Conservation (phyloP, 108 stramenopile genomes). For the Stephanodiscus triporus region DNA sequence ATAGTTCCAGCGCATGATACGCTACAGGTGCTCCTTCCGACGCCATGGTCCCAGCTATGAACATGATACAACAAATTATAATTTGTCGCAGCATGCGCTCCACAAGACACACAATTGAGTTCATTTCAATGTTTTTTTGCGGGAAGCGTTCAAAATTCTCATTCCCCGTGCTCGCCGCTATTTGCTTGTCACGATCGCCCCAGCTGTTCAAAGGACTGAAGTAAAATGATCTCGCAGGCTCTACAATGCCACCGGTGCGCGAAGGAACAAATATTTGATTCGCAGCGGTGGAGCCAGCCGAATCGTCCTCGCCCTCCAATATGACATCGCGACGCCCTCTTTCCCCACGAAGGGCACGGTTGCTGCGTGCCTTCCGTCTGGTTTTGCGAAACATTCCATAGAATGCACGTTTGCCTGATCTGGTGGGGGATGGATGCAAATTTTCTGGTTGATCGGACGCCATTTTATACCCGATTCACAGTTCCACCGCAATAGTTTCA, state of each 20-base stretch:
- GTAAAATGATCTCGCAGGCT: background rate
- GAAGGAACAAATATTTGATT: background rate
- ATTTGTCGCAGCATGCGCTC: constrained; percentile 22
- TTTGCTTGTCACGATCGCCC: background rate
- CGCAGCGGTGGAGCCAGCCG: background rate
- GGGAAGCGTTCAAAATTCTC: background rate
- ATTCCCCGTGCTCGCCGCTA: background rate
- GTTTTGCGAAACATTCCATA: constrained; percentile 34
- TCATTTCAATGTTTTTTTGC: background rate
- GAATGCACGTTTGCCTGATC: background rate
- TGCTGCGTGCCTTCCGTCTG: constrained; percentile 13
- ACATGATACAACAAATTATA: constrained; percentile 24
- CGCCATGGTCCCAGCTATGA: constrained; percentile 29
- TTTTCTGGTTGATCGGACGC: constrained; percentile 5
- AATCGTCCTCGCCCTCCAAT: background rate
- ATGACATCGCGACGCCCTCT: background rate
- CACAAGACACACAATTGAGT: constrained; percentile 6
- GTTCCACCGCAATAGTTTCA: too few species aligned
- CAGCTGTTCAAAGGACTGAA: constrained; percentile 10
- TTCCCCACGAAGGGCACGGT: background rate
- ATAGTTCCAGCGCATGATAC: constrained; percentile 38
- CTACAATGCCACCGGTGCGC: background rate
- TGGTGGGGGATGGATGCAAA: background rate
- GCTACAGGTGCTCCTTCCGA: constrained; percentile 16
- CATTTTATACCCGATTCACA: background rate